Conservation (phyloP, 805 yeast genomes). For the Barnettozyma pratensis region DNA sequence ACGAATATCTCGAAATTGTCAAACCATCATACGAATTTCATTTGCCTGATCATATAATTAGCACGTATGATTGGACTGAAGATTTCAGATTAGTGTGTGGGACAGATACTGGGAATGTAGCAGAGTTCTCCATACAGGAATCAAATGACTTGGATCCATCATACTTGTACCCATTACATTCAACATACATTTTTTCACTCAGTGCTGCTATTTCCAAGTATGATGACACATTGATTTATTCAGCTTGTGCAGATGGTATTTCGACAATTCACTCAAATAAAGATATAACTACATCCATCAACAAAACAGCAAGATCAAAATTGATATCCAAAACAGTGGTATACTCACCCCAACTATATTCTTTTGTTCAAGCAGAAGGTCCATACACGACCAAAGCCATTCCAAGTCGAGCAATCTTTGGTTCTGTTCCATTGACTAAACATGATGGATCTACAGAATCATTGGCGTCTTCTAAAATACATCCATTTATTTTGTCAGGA, state of each 20-base stretch:
- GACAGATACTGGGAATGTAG: conserved; percentile 50
- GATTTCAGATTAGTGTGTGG: conserved; percentile 48
- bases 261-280: conserved; percentile 31
- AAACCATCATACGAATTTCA: conserved; percentile 25
- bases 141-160: conserved; percentile 27
- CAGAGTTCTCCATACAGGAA: conserved; percentile 42
- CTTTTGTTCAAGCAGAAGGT: conserved; percentile 39
- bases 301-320: conserved; percentile 27
- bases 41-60: conserved; percentile 30
- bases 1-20: conserved; percentile 15
- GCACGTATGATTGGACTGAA: conserved; percentile 42
- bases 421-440: conserved; percentile 28
- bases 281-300: conserved; percentile 26
- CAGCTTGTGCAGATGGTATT: conserved; percentile 40
- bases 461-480: conserved; percentile 35
- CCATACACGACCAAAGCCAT: conserved; percentile 30
- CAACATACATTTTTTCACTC: conserved; percentile 32
- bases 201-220: conserved; percentile 30
- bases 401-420: conserved; percentile 33
- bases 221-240: conserved; percentile 28
- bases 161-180: conserved; percentile 33
- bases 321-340: conserved; percentile 26
- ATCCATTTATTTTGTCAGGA: conserved; percentile 44
- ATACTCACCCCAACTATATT: conserved; percentile 30
- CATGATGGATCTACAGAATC: conserved; percentile 38